Evolutionary conservation across 2,329 filamentous ascomycete genomes (phyloP), one percentile per base, ranked within the genome.

Genomic region (Phyllosticta citribraziliensis): DNA sequence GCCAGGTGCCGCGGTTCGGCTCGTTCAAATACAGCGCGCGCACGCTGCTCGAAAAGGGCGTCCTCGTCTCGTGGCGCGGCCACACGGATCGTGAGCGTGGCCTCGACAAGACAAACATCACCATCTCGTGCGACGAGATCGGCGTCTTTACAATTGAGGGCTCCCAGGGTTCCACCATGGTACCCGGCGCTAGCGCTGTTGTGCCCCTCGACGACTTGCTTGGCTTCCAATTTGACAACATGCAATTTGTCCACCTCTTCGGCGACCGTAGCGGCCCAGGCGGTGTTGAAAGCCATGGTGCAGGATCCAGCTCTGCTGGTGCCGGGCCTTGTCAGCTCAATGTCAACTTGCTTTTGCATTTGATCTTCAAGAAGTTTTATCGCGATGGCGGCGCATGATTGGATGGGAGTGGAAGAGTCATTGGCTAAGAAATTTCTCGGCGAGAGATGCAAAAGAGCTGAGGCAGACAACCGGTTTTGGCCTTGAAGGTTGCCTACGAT

Each of bases 361-460:
- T 97, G 74, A 84, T 99, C 67, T 97, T 97, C 81, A 96, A 95
- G 84, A 99, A 99, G 82, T 99, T 99, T 75, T 99, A 99, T 66
- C 70, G 76, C 64, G 78, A 80, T 62, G 69, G 58, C 25, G 59
- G 55, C 14, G 50, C 59, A 25, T 60, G 53, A 60, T 8, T 30
- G 19, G 10, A 19, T 52, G 25, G 40, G 40, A n/a, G 17, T 51
- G 8, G 19, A 5, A 9, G 19, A 24, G 1, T 25, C 6, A 52
- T 52, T 22, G 22, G 9, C 11, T 52, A n/a, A 52, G 22, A 14
- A 2, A 17, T 20, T 11, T 11, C 19, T 20, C 12, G 22, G n/a
- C 11, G 19, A 14, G n/a, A 52, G 51, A 52, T 2, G 51, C 19
- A 22, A 22, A 22, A 22, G 22, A 22, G 22, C 22, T 22, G 27